Evolutionary conservation across 31 red algal genomes (phyloP), one percentile per base, ranked within the genome.

Genomic region (Asparagopsis taxiformis): DNA sequence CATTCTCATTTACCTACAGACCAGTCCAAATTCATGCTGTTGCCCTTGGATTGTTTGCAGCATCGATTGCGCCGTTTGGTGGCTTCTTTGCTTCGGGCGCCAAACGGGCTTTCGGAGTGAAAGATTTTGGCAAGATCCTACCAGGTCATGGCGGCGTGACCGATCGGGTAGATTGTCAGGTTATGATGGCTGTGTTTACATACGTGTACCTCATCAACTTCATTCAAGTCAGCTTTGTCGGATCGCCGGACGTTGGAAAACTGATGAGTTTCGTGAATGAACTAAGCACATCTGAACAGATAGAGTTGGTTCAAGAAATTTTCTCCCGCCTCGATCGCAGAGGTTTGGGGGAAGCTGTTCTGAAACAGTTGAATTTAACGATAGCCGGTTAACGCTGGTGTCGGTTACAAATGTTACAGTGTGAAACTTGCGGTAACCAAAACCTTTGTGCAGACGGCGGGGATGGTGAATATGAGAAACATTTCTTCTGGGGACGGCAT

Each of bases 191-290:
- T 52, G 74, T 91, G 3, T 98, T 98, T 56, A 98, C 95, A 2
- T 94, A 94, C 53, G 95, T 98, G 19, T 98, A 98, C 63, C 38
- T 84, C 32, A 93, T 98, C 66, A 98, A 98, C 65, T 93, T 94
- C 72, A 87, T 98, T 29, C 65, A 70, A 21, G 75, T 79, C 3
- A 88, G 66, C 74, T 88, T 88, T 66, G 84, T 70, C 8, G 82
- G 77, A 9, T 80, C 95, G 50, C 95, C 95, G 10, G 95, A 98
- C 70, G 95, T 98, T 32, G 95, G 81, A 11, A 98, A 88, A 49
- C 41, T 98, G 29, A 82, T 98, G 53, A 80, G 71, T 32, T 80
- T 88, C n/a, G 68, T 94, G n/a, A 46, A 49, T 25, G 91, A 94
- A 11, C 84, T 94, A 17, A 82, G 63, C 39, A 52, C 70, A 28